A percentile compares a stretch with the other conserved stretches of the same genome.
These are phyloP conservation scores for Eucalyptus virginea DNA, from an alignment of 345 rosid species.

Conservation along the genomic window DNA sequence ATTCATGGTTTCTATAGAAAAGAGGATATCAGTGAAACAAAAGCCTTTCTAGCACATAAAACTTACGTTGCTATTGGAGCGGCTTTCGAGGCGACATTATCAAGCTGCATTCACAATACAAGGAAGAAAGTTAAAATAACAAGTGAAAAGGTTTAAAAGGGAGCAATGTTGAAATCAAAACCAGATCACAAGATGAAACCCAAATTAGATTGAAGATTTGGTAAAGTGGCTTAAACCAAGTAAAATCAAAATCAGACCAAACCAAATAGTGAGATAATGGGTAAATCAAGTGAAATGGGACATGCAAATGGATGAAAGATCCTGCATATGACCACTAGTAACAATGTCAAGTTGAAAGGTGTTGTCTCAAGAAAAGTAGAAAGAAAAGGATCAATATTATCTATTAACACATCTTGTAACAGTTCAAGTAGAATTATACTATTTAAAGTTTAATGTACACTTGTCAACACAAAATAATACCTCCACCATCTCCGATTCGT, in stretches of 20 bases:
- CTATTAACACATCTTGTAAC: background rate
- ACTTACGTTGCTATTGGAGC: conserved; percentile 87
- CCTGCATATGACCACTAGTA: background rate
- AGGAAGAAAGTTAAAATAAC: background rate
- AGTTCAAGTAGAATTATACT: background rate
- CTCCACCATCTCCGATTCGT: background rate
- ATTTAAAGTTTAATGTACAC: background rate
- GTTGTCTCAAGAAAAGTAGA: background rate
- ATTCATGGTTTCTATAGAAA: background rate
- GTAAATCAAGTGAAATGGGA: background rate
- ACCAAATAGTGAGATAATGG: background rate
- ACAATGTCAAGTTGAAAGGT: background rate
- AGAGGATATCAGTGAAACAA: background rate
- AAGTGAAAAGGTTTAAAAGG: background rate
- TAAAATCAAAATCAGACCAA: background rate
- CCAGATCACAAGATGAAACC: background rate
- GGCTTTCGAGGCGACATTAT: conserved; percentile 52
- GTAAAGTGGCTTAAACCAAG: background rate
- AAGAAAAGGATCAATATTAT: background rate
- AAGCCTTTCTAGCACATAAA: background rate
- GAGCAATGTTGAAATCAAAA: background rate
- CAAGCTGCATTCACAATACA: conserved; percentile 47
- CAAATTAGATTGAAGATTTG: background rate
- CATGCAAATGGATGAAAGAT: background rate
- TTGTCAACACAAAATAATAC: background rate